Percentiles rank a stretch among this genome's conserved stretches.
phyloP scores from a whole-genome alignment of 2,329 filamentous ascomycete genomes.

The Aspergillus fijiensis region DNA sequence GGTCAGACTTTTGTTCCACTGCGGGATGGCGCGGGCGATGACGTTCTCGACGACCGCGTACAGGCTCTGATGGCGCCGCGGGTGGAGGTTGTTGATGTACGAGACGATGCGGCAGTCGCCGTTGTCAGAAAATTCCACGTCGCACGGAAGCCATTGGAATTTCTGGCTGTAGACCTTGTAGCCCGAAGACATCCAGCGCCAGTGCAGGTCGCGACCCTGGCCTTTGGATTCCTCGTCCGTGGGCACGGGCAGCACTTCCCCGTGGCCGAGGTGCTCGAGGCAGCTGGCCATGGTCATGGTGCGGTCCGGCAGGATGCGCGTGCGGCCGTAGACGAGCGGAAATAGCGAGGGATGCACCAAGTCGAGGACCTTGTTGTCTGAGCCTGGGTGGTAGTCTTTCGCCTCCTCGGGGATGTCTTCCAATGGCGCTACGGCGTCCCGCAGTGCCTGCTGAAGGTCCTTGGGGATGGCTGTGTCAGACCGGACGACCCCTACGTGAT shows the following conservation, averaged over 20 bases:
- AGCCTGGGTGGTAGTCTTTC: constrained; percentile 65
- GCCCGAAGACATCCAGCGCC: background rate
- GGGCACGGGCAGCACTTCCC: constrained; percentile 4
- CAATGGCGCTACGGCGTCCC: constrained; percentile 49
- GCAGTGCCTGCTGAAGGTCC: constrained; percentile 46
- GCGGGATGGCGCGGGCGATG: constrained; percentile 43
- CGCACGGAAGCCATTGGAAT: constrained; percentile 51
- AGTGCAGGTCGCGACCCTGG: too few relatives aligned
- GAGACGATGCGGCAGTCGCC: constrained; percentile 32
- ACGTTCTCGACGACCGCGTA: constrained; percentile 40
- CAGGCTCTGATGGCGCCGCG: constrained; percentile 29
- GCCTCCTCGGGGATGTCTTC: constrained; percentile 47
- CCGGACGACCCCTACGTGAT: constrained; percentile 51
- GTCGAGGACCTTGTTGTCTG: constrained; percentile 59
- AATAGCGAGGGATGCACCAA: constrained; percentile 62
- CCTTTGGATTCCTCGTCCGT: background rate
- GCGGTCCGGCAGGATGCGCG: constrained; percentile 21
- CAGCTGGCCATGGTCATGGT: constrained; percentile 26
- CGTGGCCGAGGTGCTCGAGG: constrained; percentile 14
- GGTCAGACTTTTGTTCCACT: constrained; percentile 44
- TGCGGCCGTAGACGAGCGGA: constrained; percentile 33
- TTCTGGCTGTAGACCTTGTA: constrained; percentile 22
- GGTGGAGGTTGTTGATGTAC: constrained; percentile 49
- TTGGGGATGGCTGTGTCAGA: constrained; percentile 51
- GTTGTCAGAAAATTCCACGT: constrained; percentile 29